Evolutionary conservation across 1,139 yeast genomes (phyloP), one percentile per base, ranked within the genome.

Genomic region (Taphrina deformans): DNA sequence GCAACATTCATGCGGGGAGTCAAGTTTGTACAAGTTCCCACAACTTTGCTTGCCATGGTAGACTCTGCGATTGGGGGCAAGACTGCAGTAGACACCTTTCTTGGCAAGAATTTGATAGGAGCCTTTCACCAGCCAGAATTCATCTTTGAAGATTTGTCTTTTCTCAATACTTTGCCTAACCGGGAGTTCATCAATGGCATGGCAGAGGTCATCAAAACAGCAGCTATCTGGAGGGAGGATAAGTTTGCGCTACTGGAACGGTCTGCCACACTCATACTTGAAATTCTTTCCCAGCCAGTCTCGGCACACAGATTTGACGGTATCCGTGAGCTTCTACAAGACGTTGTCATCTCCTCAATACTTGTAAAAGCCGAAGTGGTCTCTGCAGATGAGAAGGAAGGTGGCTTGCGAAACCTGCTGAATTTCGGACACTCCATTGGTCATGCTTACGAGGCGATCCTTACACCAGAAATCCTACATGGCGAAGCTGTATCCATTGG

Each of bases 1-100:
- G 96, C 99, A 31, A 93, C 99, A 3, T 95, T 93, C 76, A 95
- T 95, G 99, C 84, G 99, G 75, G 99, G 99, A 65, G 96, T 95
- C 18, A 83, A 97, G 69, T 89, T 91, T 68, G 86, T 91, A 51
- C 99, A 95, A 76, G 83, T 95, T 44, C 99, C 99, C 60, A 93
- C 99, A 3, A 88, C 96, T 55, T 79, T 95, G 71, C 80, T 95
- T 70, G 87, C 99, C 7, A 95, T 95, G 99, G 99, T 95, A 23
- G 99, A 95, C 76, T 91, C 98, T 2, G 89, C 97, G 2, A 92
- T 95, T 70, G 99, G 99, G 66, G 99, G 99, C 56, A 95, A 95
- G 76, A 95, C 99, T 41, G 99, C 99, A 50, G 93, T 95, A 68
- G 99, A 95, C 75, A 92, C 98, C n/a, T 97, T 97, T 1, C 78